phyloP scores from a whole-genome alignment of 163 green algal species.

The Prototheca wickerhamii region DNA sequence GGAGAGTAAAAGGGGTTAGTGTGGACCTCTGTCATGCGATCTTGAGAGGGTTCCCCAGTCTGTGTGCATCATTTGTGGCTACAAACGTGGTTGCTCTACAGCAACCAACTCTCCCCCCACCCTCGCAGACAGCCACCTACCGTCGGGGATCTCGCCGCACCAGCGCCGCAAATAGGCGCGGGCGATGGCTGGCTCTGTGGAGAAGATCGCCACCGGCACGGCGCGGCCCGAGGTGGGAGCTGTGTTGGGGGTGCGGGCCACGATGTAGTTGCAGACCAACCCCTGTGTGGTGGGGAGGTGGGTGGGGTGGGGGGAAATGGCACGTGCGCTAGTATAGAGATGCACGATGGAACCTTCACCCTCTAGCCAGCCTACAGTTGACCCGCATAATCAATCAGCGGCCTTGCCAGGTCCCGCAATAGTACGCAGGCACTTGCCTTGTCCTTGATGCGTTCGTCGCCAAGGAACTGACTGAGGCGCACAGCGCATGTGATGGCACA shows the following conservation, averaged over 20 bases:
- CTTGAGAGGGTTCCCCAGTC: no score
- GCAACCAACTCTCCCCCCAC: background rate
- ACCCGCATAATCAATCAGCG: background rate
- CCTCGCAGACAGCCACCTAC: conserved; percentile 18
- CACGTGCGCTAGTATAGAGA: no score
- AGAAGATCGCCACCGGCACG: conserved; percentile 92
- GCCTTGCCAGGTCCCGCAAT: background rate
- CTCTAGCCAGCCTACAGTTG: no score
- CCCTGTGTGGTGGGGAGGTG: conserved; percentile 20
- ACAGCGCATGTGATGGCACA: conserved; percentile 84
- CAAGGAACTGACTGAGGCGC: conserved; percentile 84
- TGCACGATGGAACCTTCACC: no score
- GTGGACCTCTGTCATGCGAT: no score
- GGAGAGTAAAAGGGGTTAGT: background rate
- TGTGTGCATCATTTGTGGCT: no score
- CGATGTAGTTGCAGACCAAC: conserved; percentile 83
- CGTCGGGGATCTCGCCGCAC: conserved; percentile 56
- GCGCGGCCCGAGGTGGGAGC: conserved; percentile 80
- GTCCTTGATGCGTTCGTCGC: conserved; percentile 88
- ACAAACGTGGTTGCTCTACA: no score
- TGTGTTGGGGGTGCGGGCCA: conserved; percentile 48
- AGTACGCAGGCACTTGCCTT: conserved; percentile 40
- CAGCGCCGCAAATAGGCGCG: conserved; percentile 78
- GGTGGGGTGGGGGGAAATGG: background rate
- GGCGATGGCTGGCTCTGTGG: conserved; percentile 70